These are phyloP conservation scores for Cercospora nicotianae DNA, from an alignment of 2,329 filamentous ascomycete genomes.

Conservation along the genomic window DNA sequence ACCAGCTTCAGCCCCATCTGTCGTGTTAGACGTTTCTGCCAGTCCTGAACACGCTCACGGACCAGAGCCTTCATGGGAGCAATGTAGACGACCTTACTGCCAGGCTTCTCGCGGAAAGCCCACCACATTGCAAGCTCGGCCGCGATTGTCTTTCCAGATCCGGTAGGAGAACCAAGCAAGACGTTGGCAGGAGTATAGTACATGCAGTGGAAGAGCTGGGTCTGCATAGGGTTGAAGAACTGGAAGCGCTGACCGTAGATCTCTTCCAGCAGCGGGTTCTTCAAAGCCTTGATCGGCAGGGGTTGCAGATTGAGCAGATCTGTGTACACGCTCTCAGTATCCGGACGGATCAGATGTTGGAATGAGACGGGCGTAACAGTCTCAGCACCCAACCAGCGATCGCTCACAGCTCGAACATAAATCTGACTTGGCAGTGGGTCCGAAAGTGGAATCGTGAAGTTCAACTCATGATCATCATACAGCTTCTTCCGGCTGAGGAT, in stretches of 20 bases:
- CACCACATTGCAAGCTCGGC: conserved; percentile 99
- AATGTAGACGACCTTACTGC: conserved; percentile 97
- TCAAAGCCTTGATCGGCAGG: conserved; percentile 78
- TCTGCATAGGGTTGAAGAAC: conserved; percentile 99
- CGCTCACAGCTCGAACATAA: conserved; percentile 90
- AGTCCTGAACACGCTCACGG: conserved; percentile 92
- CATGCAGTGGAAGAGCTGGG: conserved; percentile 94
- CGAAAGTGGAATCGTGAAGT: conserved; percentile 92
- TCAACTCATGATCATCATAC: conserved; percentile 93
- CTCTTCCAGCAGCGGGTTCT: conserved; percentile 83
- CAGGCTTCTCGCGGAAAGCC: conserved; percentile 91
- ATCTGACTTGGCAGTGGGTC: conserved; percentile 94
- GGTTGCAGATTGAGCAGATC: conserved; percentile 91
- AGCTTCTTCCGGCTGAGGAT: conserved; percentile 87
- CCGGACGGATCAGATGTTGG: conserved; percentile 93
- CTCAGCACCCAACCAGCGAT: conserved; percentile 94
- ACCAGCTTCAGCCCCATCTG: conserved; percentile 88
- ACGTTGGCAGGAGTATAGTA: conserved; percentile 93
- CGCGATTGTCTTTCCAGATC: conserved; percentile 95
- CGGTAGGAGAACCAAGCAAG: conserved; percentile 89
- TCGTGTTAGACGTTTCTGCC: conserved; percentile 76
- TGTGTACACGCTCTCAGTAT: conserved; percentile 96
- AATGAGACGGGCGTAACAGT: conserved; percentile 95
- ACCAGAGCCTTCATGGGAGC: conserved; percentile 99
- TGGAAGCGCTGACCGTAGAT: conserved; percentile 87